Percentiles rank a stretch among this genome's conserved stretches.
phyloP scores from a whole-genome alignment of 768 basidiomycete genomes.

The Xerocomellus intermedius region DNA sequence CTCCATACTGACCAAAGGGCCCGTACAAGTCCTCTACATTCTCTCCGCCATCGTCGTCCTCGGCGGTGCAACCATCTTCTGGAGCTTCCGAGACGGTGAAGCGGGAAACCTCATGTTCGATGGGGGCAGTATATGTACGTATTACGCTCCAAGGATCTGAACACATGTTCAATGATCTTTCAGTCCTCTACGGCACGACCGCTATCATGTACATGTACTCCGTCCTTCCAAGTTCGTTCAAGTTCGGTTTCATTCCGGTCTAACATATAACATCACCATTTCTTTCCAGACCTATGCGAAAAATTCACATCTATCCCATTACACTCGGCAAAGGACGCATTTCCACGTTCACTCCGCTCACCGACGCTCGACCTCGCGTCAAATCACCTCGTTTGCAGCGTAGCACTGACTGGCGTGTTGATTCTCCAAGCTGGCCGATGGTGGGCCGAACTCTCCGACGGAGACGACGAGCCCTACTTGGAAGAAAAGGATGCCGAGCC shows the following conservation, averaged over 20 bases:
- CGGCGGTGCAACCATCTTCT: conserved; percentile 67
- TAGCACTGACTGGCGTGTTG: conserved; percentile 84
- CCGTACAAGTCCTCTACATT: conserved; percentile 53
- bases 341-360: conserved; percentile 60
- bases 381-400: conserved; percentile 81
- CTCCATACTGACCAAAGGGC: conserved; percentile 68
- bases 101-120: conserved; percentile 92
- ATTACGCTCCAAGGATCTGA: not conserved
- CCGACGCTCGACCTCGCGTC: conserved; percentile 79
- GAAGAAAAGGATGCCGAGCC: conserved; percentile 29
- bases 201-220: conserved; percentile 69
- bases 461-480: conserved; percentile 45
- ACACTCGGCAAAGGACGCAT: conserved; percentile 51
- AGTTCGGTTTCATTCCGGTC: not conserved
- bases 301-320: conserved; percentile 59
- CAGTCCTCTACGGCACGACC: conserved; percentile 78
- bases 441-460: conserved; percentile 79
- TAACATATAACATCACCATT: conserved; percentile 8
- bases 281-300: conserved; percentile 48
- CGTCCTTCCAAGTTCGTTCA: conserved; percentile 72
- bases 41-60: conserved; percentile 54
- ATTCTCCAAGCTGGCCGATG: conserved; percentile 80
- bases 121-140: conserved; percentile 83
- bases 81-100: conserved; percentile 73
- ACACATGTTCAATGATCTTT: not conserved